Evolutionary conservation across 148 eudicot species (phyloP), one percentile per base, ranked within the genome.

Genomic region (Silene uniflora): DNA sequence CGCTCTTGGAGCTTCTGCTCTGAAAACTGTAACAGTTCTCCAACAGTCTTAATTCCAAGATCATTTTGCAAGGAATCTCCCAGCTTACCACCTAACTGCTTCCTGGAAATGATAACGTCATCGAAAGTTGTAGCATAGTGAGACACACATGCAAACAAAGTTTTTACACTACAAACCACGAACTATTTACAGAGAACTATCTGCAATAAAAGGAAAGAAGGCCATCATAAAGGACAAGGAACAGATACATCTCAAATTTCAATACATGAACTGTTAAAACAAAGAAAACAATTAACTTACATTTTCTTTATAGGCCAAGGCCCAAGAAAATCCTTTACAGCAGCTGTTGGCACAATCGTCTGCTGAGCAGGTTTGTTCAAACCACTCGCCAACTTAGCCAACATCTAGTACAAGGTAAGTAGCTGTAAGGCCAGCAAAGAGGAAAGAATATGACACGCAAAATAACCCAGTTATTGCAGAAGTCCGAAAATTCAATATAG

Each of bases 311-410:
- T 84, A n/a, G 98, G 98, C 71, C 92, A 82, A 74, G 88, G 67
- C 71, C 78, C 88, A 73, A 93, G 98, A 79, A 93, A 84, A 72
- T 86, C 84, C 73, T 84, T 84, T 27, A 93, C 91, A 76, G 95
- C 87, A 60, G 88, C 84, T 71, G 81, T 81, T 24, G 90, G 94
- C 73, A 93, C 97, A 73, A 90, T 79, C 73, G 98, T 93, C 85
- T 93, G 98, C 69, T 93, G 97, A 69, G 95, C 98, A 79, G 98
- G 98, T 84, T 93, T 93, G 85, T 93, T 88, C 90, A 93, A 91
- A 70, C 97, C 97, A 85, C 98, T 93, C 39, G 89, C 93, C 74
- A 91, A 85, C 83, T 93, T 91, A 9, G 97, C 98, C 78, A 93
- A 87, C 97, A 93, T 91, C 93, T 93, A 87, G 68, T 67, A 74